Evolutionary conservation across 306 rosid species (phyloP).

Genomic region (Quercus ilex): DNA sequence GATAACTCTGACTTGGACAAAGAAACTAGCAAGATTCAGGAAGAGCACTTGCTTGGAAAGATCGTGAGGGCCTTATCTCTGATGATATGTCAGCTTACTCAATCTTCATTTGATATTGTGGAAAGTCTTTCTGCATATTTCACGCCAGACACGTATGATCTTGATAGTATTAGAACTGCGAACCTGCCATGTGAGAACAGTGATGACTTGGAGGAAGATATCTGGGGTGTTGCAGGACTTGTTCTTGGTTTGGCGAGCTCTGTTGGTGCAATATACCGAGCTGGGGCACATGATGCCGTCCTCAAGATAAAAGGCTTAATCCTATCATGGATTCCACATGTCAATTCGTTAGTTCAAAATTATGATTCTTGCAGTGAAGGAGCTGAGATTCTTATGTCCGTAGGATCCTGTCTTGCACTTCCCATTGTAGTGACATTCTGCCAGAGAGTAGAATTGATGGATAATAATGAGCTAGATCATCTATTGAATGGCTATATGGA

Average conservation of each 20-base stretch:
- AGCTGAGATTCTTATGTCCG: conserved; percentile 50
- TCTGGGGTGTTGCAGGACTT: conserved; percentile 97
- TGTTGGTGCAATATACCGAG: conserved; percentile 65
- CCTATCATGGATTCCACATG: conserved; percentile 75
- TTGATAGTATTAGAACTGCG: conserved; percentile 26
- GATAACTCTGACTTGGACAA: conserved; percentile 41
- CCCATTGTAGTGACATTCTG: conserved; percentile 72
- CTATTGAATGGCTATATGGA: conserved; percentile 57
- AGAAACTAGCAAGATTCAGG: conserved; percentile 47
- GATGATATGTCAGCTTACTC: conserved; percentile 51
- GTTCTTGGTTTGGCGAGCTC: conserved; percentile 82
- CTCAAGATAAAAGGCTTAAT: conserved; percentile 67
- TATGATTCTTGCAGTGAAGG: conserved; percentile 30
- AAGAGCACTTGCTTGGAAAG: conserved; percentile 58
- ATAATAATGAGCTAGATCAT: conserved; percentile 53
- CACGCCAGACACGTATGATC: conserved; percentile 34
- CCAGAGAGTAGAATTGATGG: conserved; percentile 77
- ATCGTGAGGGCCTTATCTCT: conserved; percentile 55
- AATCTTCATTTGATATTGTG: conserved; percentile 48
- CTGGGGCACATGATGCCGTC: conserved; percentile 64
- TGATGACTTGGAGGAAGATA: conserved; percentile 71
- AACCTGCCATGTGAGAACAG: conserved; percentile 37
- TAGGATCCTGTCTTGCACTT: conserved; percentile 91
- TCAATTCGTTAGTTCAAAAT: conserved; percentile 33
- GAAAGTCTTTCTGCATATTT: conserved; percentile 58